Evolutionary conservation across 2,329 filamentous ascomycete genomes (phyloP).

Genomic region (Claviceps sp.): DNA sequence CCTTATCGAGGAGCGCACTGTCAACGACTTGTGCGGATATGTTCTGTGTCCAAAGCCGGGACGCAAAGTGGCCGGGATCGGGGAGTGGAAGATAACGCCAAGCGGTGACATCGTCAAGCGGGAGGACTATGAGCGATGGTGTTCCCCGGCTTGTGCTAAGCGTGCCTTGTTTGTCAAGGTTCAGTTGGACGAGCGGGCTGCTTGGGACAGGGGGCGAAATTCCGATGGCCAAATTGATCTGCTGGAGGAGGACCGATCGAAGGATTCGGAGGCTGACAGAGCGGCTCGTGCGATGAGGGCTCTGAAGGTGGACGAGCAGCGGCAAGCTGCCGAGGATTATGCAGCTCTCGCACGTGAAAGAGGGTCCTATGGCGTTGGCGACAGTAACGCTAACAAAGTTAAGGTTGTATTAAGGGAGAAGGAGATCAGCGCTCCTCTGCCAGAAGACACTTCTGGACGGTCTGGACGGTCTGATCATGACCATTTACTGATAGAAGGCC

Average conservation of each 20-base stretch:
- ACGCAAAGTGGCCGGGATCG: slow-evolving; percentile 38
- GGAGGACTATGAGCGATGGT: slow-evolving; percentile 74
- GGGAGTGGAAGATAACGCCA: slow-evolving; percentile 54
- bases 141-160: slow-evolving; percentile 63
- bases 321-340: slow-evolving; percentile 24
- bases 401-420: slow-evolving; percentile 41
- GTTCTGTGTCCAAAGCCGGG: slow-evolving; percentile 59
- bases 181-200: slow-evolving; percentile 73
- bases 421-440: slow-evolving; percentile 15
- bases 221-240: slow-evolving; percentile 45
- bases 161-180: slow-evolving; percentile 77
- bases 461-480: slow-evolving; percentile 20
- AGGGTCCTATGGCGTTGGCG: slow-evolving; percentile 16
- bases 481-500: slow-evolving; percentile 37
- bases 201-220: slow-evolving; percentile 62
- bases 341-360: slow-evolving; percentile 38
- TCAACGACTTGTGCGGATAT: slow-evolving; percentile 72
- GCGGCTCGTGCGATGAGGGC: slow-evolving; percentile 25
- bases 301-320: slow-evolving; percentile 31
- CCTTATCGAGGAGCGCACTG: slow-evolving; percentile 78
- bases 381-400: slow-evolving; percentile 19
- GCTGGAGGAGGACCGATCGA: slow-evolving; percentile 49
- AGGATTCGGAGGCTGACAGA: slow-evolving; percentile 28
- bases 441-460: slow-evolving; percentile 12
- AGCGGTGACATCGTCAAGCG: slow-evolving; percentile 48